Evolutionary conservation across 768 basidiomycete species (phyloP).

Genomic region (Megacollybia marginata): DNA sequence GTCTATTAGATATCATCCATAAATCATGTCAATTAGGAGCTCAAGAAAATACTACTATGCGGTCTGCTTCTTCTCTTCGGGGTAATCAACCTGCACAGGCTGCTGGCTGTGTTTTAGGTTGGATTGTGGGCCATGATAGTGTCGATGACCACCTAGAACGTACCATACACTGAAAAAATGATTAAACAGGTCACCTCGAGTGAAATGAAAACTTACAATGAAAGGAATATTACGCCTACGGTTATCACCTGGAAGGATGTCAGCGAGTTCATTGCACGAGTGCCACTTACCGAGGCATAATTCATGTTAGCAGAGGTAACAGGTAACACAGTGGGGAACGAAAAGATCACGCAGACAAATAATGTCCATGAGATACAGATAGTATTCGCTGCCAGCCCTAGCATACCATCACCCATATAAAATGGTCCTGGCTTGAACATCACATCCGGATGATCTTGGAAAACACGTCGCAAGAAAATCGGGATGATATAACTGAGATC

Average conservation of each 20-base stretch:
- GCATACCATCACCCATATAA: conserved; percentile 66
- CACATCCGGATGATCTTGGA: conserved; percentile 70
- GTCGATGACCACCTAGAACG: conserved; percentile 39
- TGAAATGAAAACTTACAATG: conserved; percentile 31
- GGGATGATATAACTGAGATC: conserved; percentile 66
- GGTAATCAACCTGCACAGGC: too few species aligned
- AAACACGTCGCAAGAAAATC: conserved; percentile 66
- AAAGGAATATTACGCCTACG: conserved; percentile 42
- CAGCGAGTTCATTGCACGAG: neutral
- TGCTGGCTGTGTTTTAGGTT: conserved; percentile 25
- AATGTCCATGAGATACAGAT: conserved; percentile 65
- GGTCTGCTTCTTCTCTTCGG: too few species aligned
- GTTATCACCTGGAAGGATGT: conserved; percentile 35
- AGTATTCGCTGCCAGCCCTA: conserved; percentile 56
- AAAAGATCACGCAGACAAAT: conserved; percentile 66
- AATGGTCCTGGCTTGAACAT: conserved; percentile 82
- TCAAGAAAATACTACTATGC: too few species aligned
- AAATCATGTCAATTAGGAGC: too few species aligned
- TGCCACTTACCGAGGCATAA: conserved; percentile 57
- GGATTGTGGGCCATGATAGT: conserved; percentile 54
- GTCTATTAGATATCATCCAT: too few species aligned
- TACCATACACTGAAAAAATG: conserved; percentile 39
- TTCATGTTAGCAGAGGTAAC: conserved; percentile 74
- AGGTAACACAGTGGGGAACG: conserved; percentile 61
- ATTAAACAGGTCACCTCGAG: neutral